Evolutionary conservation across 2,329 filamentous ascomycete species (phyloP), one percentile per base, ranked within the genome.

Genomic region (Diaporthe sp.): DNA sequence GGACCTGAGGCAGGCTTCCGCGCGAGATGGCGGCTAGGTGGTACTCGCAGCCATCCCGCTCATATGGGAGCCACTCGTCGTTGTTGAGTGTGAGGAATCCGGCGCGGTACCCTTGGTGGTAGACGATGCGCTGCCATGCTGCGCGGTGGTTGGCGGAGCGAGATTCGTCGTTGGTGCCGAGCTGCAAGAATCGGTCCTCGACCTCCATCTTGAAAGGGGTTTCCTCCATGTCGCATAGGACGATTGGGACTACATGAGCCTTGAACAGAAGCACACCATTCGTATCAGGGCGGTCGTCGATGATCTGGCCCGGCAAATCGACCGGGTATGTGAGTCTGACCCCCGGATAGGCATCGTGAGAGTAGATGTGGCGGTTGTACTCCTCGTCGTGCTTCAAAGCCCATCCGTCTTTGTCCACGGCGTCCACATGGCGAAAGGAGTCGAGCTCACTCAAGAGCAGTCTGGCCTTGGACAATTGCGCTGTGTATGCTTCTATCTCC

Each of bases 101-200:
- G 28, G 63, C 44, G 22, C 63, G 63, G 28, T 67, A 67, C 1
- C 63, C 63, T 17, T 67, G 63, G 63, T 67, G 44, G 44, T 67
- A 67, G 28, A 67, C 20, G 28, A 67, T 67, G 2, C 61, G 28
- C 31, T 67, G 61, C 61, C 61, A 67, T 10, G n/a, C 2, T 0
- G 44, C 20, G 2, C 61, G 44, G 12, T 51, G 17, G 31, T 37
- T 67, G 9, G 20, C 2, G 8, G 44, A 67, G 17, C 44, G 44
- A 1, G 61, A 67, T 28, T 67, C 28, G 20, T 67, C 61, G 28
- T 67, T 67, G 31, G 20, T 13, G 4, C 61, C 44, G 28, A 51
- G 9, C 20, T 67, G 42, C 6, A 67, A 25, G 22, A 67, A 67
- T n/a, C 20, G 28, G 31, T 51, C 61, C 51, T 67, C 44, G 28